Evolutionary conservation across 1,139 yeast genomes (phyloP).

Genomic region (Scheffersomyces illinoinensis): DNA sequence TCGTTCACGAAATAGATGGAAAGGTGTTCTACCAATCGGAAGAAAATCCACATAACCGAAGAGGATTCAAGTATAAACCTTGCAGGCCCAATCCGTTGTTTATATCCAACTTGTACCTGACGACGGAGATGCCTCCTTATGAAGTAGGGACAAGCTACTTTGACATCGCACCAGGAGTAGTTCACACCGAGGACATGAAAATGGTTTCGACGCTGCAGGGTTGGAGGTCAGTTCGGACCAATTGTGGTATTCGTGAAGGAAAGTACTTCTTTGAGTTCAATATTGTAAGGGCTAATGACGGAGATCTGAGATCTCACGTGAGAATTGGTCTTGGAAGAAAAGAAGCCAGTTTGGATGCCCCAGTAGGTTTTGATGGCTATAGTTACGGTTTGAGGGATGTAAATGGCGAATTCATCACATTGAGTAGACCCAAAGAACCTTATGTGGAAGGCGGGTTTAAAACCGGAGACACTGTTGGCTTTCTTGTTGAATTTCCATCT

Average conservation of each 20-base stretch:
- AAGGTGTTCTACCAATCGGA: slow-evolving; percentile 52
- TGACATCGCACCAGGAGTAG: slow-evolving; percentile 68
- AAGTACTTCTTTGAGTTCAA: slow-evolving; percentile 75
- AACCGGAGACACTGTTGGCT: slow-evolving; percentile 82
- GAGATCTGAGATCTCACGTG: slow-evolving; percentile 53
- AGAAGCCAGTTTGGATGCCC: slow-evolving; percentile 91
- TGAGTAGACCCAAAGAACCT: slow-evolving; percentile 66
- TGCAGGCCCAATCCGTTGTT: slow-evolving; percentile 73
- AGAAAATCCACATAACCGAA: slow-evolving; percentile 75
- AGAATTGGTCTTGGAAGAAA: slow-evolving; percentile 80
- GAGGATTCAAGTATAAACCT: slow-evolving; percentile 81
- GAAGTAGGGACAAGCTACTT: slow-evolving; percentile 63
- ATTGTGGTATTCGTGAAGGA: slow-evolving; percentile 79
- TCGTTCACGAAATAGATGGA: slow-evolving; percentile 13
- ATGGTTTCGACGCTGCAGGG: slow-evolving; percentile 63
- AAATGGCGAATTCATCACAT: slow-evolving; percentile 75
- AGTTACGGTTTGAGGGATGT: slow-evolving; percentile 89
- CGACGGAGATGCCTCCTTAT: slow-evolving; percentile 75
- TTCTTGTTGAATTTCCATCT: slow-evolving; percentile 71
- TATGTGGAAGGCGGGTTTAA: slow-evolving; percentile 46
- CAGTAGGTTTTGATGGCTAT: slow-evolving; percentile 93
- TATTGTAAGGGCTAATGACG: slow-evolving; percentile 48
- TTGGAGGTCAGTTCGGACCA: slow-evolving; percentile 79
- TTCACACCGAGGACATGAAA: slow-evolving; percentile 43
- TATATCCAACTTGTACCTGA: slow-evolving; percentile 62